Evolutionary conservation across 2,329 filamentous ascomycete species (phyloP).

Genomic region (Penicillium psychrosexuale): DNA sequence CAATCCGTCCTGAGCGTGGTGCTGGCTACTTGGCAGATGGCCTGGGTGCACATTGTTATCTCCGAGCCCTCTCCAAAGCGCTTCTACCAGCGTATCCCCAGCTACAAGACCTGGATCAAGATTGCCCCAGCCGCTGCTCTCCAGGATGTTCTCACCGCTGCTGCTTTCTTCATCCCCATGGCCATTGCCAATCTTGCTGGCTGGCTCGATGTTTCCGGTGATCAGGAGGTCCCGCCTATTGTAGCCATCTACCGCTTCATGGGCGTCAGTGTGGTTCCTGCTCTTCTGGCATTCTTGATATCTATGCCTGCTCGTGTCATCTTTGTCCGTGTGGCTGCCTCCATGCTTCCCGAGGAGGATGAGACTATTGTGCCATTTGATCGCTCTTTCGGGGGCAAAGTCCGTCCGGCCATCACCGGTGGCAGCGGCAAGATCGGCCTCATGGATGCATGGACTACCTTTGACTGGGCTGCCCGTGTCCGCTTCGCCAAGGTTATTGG

Average conservation of each 20-base stretch:
- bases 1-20: slow-evolving; percentile 59
- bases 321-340: slow-evolving; percentile 80
- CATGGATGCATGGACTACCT: slow-evolving; percentile 73
- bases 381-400: slow-evolving; percentile 74
- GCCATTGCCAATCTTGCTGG: slow-evolving; percentile 51
- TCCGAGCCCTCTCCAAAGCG: slow-evolving; percentile 61
- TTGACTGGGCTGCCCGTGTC: slow-evolving; percentile 68
- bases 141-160: slow-evolving; percentile 56
- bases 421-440: slow-evolving; percentile 69
- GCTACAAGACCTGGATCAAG: slow-evolving; percentile 63
- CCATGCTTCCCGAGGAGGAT: slow-evolving; percentile 74
- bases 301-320: slow-evolving; percentile 74
- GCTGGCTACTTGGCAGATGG: slow-evolving; percentile 66
- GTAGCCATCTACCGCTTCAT: slow-evolving; percentile 36
- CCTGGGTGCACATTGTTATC: slow-evolving; percentile 86
- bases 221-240: slow-evolving; percentile 33
- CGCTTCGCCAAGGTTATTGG: slow-evolving; percentile 71
- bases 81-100: slow-evolving; percentile 68
- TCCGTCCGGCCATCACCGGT: slow-evolving; percentile 70
- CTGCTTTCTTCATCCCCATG: slow-evolving; percentile 40
- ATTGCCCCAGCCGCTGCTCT: slow-evolving; percentile 66
- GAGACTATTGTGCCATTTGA: slow-evolving; percentile 89
- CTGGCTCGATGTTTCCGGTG: slow-evolving; percentile 33
- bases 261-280: slow-evolving; percentile 42
- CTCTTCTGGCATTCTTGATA: slow-evolving; percentile 56